phyloP scores from a whole-genome alignment of 2,329 filamentous ascomycete genomes.

The Raffaelea albimanens region DNA sequence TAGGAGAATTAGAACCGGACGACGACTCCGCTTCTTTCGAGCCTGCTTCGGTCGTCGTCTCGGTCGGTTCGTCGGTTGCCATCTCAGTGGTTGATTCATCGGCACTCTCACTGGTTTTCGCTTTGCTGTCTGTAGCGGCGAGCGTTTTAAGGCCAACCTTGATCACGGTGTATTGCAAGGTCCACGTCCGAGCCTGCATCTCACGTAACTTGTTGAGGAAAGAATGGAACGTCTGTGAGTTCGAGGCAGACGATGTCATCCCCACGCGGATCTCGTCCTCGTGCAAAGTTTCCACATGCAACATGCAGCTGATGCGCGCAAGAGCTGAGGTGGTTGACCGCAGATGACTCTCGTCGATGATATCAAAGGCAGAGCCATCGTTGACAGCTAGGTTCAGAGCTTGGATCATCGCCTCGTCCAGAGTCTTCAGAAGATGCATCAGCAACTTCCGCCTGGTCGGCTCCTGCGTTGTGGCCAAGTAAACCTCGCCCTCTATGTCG shows the following conservation, averaged over 20 bases:
- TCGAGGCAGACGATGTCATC: conserved; percentile 39
- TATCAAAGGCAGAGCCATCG: conserved; percentile 65
- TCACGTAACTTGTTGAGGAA: conserved; percentile 69
- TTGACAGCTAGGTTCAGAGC: conserved; percentile 61
- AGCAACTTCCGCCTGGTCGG: conserved; percentile 61
- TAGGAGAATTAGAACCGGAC: too few relatives aligned
- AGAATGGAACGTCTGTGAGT: conserved; percentile 43
- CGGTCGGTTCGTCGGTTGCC: not conserved
- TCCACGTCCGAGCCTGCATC: conserved; percentile 82
- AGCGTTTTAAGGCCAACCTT: conserved; percentile 53
- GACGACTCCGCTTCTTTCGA: not conserved
- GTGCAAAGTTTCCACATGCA: conserved; percentile 72
- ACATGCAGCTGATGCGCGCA: conserved; percentile 59
- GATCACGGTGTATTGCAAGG: conserved; percentile 71
- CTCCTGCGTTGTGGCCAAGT: conserved; percentile 37
- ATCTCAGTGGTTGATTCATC: too few relatives aligned
- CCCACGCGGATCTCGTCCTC: conserved; percentile 82
- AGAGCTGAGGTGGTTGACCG: conserved; percentile 63
- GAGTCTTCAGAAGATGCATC: conserved; percentile 65
- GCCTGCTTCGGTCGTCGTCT: conserved; percentile 12
- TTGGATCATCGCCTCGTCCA: conserved; percentile 68
- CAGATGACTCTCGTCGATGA: conserved; percentile 72
- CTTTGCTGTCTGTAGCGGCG: too few relatives aligned
- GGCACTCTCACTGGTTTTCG: too few relatives aligned
- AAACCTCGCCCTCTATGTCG: conserved; percentile 53